These are phyloP conservation scores for Tuber microsphaerosporum DNA, from an alignment of 495 filamentous ascomycete species.

Conservation along the genomic window DNA sequence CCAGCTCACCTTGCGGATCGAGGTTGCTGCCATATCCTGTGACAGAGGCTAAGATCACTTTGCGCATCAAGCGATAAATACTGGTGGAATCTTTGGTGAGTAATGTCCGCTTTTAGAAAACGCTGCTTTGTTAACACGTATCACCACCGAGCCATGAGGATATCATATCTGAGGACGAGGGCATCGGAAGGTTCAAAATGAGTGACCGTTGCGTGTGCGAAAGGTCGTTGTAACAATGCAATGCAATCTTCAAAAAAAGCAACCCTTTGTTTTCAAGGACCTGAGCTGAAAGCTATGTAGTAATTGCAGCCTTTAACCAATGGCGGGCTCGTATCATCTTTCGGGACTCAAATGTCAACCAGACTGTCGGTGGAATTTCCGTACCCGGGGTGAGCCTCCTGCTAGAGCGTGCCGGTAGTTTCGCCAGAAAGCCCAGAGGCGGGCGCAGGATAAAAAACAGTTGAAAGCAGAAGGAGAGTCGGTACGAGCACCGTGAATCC, in stretches of 20 bases:
- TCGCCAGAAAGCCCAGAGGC: neutral
- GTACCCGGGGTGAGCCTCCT: neutral
- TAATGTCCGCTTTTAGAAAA: neutral
- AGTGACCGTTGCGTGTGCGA: neutral
- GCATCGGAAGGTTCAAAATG: neutral
- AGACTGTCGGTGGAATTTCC: neutral
- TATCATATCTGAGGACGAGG: neutral
- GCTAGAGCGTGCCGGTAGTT: neutral
- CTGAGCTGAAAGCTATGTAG: neutral
- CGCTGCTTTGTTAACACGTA: neutral
- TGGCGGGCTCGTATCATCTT: neutral
- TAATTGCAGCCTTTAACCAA: neutral
- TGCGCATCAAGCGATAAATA: neutral
- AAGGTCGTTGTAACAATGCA: neutral
- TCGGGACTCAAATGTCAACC: neutral
- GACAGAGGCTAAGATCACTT: neutral
- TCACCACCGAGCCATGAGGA: neutral
- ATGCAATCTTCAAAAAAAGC: neutral
- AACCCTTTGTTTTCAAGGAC: neutral
- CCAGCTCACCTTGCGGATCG: neutral
- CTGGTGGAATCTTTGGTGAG: neutral
- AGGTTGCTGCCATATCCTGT: neutral
- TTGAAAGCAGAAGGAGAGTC: neutral
- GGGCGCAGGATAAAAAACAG: neutral
- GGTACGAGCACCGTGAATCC: neutral